phyloP scores from a whole-genome alignment of 208 protist genomes.

The Leptomonas pyrrhocoris region DNA sequence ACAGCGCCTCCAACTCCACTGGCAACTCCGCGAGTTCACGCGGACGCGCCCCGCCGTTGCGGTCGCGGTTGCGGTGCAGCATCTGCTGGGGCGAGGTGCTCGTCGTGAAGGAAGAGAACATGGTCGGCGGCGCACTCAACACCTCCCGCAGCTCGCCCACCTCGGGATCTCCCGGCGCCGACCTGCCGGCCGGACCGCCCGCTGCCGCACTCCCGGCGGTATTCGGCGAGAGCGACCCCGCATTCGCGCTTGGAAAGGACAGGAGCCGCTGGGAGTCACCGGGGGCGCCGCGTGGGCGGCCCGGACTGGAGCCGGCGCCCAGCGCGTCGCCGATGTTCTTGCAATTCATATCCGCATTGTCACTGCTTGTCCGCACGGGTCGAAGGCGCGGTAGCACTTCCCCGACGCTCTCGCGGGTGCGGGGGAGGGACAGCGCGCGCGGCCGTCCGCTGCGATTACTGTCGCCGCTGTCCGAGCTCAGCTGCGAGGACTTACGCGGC shows the following conservation, averaged over 20 bases:
- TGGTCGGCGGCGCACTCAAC: slow-evolving; percentile 11
- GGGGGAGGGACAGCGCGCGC: slow-evolving; percentile 24
- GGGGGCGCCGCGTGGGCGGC: not conserved
- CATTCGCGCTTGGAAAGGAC: not conserved
- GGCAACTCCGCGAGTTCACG: not conserved
- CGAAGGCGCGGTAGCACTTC: slow-evolving; percentile 24
- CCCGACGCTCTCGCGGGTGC: slow-evolving; percentile 20
- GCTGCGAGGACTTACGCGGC: not conserved
- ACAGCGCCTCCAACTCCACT: not conserved
- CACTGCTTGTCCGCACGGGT: slow-evolving; percentile 18
- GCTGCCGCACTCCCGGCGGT: not conserved
- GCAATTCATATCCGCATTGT: not conserved
- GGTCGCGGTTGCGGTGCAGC: not conserved
- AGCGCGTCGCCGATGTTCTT: not conserved
- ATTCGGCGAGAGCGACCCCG: too few relatives aligned
- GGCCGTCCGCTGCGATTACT: slow-evolving; percentile 8
- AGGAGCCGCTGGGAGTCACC: slow-evolving; percentile 6
- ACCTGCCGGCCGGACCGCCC: not conserved
- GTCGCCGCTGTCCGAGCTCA: slow-evolving; percentile 14
- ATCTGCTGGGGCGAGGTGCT: slow-evolving; percentile 10
- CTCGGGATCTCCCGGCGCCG: not conserved
- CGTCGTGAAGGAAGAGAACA: not conserved
- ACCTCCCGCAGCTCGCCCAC: slow-evolving; percentile 9
- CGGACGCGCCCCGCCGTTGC: not conserved
- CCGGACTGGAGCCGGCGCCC: not conserved